Conservation (phyloP, 192 early-diverging fungal species). For the Dissophora globulifera region DNA sequence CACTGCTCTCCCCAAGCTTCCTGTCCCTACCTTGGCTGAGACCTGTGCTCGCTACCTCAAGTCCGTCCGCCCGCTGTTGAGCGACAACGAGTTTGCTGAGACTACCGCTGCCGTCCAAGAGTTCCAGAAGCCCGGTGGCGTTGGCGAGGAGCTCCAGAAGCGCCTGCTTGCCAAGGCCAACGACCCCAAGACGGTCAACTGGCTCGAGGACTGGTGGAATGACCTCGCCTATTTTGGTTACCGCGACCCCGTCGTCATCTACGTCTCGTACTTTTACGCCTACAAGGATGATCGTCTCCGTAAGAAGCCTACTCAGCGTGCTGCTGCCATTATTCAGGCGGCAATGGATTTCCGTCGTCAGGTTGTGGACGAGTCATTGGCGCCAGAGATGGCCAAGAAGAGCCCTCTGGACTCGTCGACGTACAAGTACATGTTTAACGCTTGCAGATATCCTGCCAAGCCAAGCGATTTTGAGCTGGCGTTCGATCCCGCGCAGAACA, state of each 20-base stretch:
- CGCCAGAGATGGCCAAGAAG: constrained; percentile 84
- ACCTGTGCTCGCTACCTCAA: constrained; percentile 88
- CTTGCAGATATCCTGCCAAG: constrained; percentile 88
- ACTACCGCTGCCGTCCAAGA: constrained; percentile 76
- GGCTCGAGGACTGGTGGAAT: constrained; percentile 99
- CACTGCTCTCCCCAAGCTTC: constrained; percentile 83
- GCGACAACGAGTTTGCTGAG: constrained; percentile 73
- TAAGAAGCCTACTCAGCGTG: constrained; percentile 81
- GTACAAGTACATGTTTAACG: constrained; percentile 98
- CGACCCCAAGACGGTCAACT: constrained; percentile 81
- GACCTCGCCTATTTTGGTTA: constrained; percentile 94
- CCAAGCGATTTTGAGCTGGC: constrained; percentile 84
- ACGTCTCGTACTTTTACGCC: constrained; percentile 96
- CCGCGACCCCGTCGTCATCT: constrained; percentile 95
- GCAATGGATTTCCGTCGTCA: constrained; percentile 88
- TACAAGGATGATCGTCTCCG: constrained; percentile 90
- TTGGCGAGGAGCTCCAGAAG: constrained; percentile 86
- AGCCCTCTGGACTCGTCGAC: constrained; percentile 88
- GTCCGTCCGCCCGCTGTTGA: constrained; percentile 78
- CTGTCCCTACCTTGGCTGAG: constrained; percentile 85
- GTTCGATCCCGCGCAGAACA: constrained; percentile 78
- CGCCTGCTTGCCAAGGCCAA: constrained; percentile 81
- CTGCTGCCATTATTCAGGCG: constrained; percentile 89
- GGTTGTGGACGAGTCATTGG: constrained; percentile 69
- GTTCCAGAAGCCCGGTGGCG: constrained; percentile 83